These are phyloP conservation scores for Blastobotrys malaysiensis DNA, from an alignment of 1,139 yeast species.

Conservation along the genomic window DNA sequence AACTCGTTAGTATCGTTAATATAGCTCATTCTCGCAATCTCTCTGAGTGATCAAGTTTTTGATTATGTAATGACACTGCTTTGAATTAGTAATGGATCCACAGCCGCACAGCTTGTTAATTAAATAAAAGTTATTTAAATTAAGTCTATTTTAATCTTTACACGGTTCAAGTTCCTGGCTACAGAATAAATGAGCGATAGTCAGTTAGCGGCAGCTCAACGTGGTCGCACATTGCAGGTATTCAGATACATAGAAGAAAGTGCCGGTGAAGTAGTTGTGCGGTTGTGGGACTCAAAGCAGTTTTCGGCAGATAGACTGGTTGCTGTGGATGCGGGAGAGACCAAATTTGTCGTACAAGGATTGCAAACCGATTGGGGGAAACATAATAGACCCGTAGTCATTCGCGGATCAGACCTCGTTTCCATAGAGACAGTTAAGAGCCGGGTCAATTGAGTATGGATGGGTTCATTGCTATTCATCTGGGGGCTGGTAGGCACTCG, in stretches of 20 bases:
- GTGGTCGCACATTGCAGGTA: conserved; percentile 18
- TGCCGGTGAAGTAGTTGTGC: conserved; percentile 7
- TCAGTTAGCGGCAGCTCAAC: conserved; percentile 17
- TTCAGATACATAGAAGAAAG: conserved; percentile 11
- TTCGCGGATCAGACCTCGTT: conserved; percentile 22
- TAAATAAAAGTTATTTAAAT: not conserved
- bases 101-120: not conserved
- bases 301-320: conserved; percentile 15
- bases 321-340: conserved; percentile 26
- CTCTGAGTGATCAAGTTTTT: not conserved
- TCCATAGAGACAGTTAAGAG: not conserved
- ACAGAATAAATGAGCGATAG: not conserved
- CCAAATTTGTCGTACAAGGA: conserved; percentile 21
- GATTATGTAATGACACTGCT: not conserved
- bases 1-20: not conserved
- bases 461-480: conserved; percentile 29
- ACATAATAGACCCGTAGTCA: conserved; percentile 14
- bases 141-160: no score
- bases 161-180: no score
- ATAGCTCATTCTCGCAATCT: not conserved
- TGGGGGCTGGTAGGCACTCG: conserved; percentile 35
- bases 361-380: conserved; percentile 25
- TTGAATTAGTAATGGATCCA: not conserved
- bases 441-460: not conserved
- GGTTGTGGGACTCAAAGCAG: conserved; percentile 13